A percentile compares a stretch with the other conserved stretches of the same genome.
Evolutionary conservation across 495 filamentous ascomycete genomes (phyloP).

Genomic region (Zalerion maritima): DNA sequence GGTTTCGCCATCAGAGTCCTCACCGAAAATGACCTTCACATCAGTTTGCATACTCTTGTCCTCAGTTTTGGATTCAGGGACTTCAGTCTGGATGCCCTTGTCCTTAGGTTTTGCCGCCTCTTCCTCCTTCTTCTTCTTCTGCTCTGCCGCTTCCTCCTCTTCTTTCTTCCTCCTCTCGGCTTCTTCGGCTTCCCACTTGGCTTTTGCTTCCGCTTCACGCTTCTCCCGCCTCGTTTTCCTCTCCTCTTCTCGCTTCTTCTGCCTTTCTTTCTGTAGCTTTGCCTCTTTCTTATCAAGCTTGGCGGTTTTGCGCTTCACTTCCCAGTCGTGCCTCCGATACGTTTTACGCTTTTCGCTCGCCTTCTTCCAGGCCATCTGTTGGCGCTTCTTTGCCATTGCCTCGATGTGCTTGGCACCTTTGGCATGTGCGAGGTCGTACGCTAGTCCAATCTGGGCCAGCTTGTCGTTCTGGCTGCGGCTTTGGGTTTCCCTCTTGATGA

Average conservation of each 20-base stretch:
- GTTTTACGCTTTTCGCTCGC: conserved; percentile 27
- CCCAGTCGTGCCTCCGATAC: conserved; percentile 31
- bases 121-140: conserved; percentile 18
- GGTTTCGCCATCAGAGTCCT: conserved; percentile 9
- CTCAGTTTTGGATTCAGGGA: conserved; percentile 5
- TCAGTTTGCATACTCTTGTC: conserved; percentile 18
- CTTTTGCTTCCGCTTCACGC: conserved; percentile 32
- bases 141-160: conserved; percentile 16
- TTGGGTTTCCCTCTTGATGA: conserved; percentile 52
- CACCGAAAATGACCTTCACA: conserved; percentile 6
- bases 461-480: conserved; percentile 57
- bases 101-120: conserved; percentile 26
- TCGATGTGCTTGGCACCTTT: conserved; percentile 52
- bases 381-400: conserved; percentile 40
- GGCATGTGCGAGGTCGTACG: conserved; percentile 81
- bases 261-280: conserved; percentile 24
- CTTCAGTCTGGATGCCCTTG: conserved; percentile 22
- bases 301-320: conserved; percentile 27
- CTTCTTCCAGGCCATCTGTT: conserved; percentile 33
- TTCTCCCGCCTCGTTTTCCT: conserved; percentile 28
- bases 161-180: conserved; percentile 16
- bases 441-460: conserved; percentile 67
- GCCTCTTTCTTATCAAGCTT: conserved; percentile 21
- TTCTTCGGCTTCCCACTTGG: conserved; percentile 20
- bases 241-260: conserved; percentile 36